A percentile compares a stretch with the other conserved stretches of the same genome.
These are phyloP conservation scores for Eucommia ulmoides DNA, from an alignment of 257 asterid species.

Conservation along the genomic window DNA sequence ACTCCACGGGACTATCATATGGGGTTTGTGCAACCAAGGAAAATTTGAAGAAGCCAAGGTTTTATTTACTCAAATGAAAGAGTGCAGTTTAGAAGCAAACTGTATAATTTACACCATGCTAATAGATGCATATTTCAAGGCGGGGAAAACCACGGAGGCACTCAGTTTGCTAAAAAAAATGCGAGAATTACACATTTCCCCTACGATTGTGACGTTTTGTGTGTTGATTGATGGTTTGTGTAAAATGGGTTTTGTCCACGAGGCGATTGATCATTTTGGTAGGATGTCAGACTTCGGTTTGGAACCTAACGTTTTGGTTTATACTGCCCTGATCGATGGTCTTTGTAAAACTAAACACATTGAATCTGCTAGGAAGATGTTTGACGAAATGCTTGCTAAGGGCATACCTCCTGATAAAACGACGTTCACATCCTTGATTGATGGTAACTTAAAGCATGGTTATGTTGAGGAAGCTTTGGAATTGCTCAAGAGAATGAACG, in stretches of 20 bases:
- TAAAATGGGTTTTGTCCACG: slow-evolving; percentile 53
- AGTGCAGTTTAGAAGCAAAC: slow-evolving; percentile 30
- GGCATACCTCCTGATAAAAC: slow-evolving; percentile 59
- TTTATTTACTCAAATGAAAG: slow-evolving; percentile 64
- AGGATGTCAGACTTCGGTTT: slow-evolving; percentile 37
- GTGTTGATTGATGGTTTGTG: slow-evolving; percentile 61
- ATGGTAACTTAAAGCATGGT: slow-evolving; percentile 61
- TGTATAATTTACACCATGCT: slow-evolving; percentile 59
- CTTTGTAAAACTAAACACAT: slow-evolving; percentile 45
- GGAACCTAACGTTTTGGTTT: slow-evolving; percentile 55
- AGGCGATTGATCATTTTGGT: slow-evolving; percentile 48
- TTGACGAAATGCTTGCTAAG: slow-evolving; percentile 49
- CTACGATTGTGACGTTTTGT: slow-evolving; percentile 52
- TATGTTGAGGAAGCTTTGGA: slow-evolving; percentile 54
- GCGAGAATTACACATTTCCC: slow-evolving; percentile 48
- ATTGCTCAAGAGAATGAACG: slow-evolving; percentile 48
- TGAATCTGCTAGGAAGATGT: slow-evolving; percentile 51
- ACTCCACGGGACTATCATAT: slow-evolving; percentile 59
- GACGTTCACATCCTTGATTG: slow-evolving; percentile 55
- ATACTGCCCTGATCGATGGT: slow-evolving; percentile 67
- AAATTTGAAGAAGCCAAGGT: slow-evolving; percentile 53
- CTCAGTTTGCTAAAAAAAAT: slow-evolving; percentile 47
- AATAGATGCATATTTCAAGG: slow-evolving; percentile 62
- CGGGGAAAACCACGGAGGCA: slow-evolving; percentile 62
- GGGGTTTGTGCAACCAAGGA: slow-evolving; percentile 68